Conservation (phyloP, 2,329 filamentous ascomycete species). For the Xylaria sp. region DNA sequence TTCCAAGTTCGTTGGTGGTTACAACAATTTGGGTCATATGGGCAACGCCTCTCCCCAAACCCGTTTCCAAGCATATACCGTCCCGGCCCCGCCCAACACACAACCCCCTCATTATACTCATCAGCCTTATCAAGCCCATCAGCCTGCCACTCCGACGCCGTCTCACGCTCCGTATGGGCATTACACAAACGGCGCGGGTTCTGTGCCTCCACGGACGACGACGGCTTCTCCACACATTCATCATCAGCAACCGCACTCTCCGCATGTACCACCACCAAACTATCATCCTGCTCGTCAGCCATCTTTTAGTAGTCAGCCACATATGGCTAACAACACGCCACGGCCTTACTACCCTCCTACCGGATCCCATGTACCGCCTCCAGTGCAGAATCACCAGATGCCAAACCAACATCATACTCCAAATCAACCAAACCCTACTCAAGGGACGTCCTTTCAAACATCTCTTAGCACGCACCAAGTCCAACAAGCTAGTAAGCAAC, state of each 20-base stretch:
- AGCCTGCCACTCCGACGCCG: constrained; percentile 44
- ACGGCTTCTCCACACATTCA: constrained; percentile 48
- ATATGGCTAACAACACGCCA: constrained; percentile 42
- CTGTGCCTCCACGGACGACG: constrained; percentile 45
- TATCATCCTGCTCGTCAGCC: constrained; percentile 47
- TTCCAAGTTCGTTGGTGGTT: constrained; percentile 54
- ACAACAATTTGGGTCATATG: constrained; percentile 55
- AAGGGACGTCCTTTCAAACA: constrained; percentile 45
- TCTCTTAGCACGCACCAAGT: constrained; percentile 48
- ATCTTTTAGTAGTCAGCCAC: constrained; percentile 45
- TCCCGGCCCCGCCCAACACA: constrained; percentile 38
- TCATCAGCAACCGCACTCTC: constrained; percentile 46
- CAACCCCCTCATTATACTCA: constrained; percentile 43
- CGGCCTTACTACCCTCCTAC: constrained; percentile 45
- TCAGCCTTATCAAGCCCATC: constrained; percentile 45
- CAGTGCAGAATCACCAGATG: constrained; percentile 42
- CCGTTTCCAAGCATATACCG: constrained; percentile 45
- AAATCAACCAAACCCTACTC: constrained; percentile 28
- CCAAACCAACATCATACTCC: constrained; percentile 40
- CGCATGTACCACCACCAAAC: constrained; percentile 45
- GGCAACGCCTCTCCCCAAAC: constrained; percentile 54
- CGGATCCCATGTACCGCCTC: constrained; percentile 41
- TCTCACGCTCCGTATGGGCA: constrained; percentile 46
- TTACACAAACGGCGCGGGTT: constrained; percentile 46
- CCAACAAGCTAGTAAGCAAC: constrained; percentile 46